Base-by-base conservation (phyloP, 768 basidiomycete genomes). In the Mycena indigotica region DNA sequence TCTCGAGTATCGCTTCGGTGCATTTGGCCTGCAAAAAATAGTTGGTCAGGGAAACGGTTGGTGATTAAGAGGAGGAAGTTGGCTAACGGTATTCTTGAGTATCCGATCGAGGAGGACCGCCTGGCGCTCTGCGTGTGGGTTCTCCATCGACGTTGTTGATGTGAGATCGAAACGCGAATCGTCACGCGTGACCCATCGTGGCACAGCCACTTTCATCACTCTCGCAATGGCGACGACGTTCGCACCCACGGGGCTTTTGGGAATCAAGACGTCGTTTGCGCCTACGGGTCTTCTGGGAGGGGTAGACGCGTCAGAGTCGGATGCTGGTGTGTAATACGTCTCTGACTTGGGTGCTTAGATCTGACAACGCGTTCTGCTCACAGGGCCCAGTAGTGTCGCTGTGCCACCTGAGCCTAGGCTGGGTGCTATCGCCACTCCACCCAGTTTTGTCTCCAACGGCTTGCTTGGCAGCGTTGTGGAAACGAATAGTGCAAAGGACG, bases 81-180 rank as follows among this genome's bases (percentile, higher is more conserved):
- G 8, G 77, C 87, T 61, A 60, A 94, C 94, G 5, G 90, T 84
- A 63, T 93, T 96, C 75, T 95, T 95, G 24, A 93, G 76, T 65
- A 98, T 95, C 25, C 95, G 84, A 64, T 96, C 92, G 3, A 97
- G 80, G 19, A 96, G 82, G 45, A 95, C 87, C 28, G 91, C 93
- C 69, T 98, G 95, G 40, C 91, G 82, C 72, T 95, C 93, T 50
- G 92, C 91, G 65, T 98, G 94, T 21, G 95, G 95, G 71, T 96
- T 96, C 74, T 97, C 93, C 95, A 97, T 96, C 53, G 52, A 50
- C 56, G 51, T n/a, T 24, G 51, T 12, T 53, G 26, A 44, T 4
- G 38, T 52, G 29, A n/a, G 50, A 35, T 16, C n/a, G 24, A 53
- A 39, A 16, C 35, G 38, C 35, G 52, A 25, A 5, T 17, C 12